Base-by-base conservation (phyloP, 495 filamentous ascomycete genomes). In the Xeromyces bisporus region DNA sequence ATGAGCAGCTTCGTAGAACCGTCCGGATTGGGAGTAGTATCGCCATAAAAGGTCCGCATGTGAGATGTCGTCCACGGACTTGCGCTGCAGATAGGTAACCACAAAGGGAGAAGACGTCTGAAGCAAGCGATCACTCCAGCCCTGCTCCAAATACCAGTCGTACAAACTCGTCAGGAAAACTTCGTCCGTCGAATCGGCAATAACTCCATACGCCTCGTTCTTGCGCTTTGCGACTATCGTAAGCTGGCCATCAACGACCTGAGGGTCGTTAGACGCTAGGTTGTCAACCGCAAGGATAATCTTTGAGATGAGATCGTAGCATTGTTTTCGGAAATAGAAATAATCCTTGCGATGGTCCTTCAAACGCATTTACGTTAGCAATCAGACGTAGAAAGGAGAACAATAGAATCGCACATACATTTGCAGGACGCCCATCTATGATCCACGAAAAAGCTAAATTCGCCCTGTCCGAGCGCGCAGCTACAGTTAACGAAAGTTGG, bases 151-250 rank as follows among this genome's bases (percentile, higher is more conserved):
- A 50, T 96, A 94, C 91, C 91, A 99, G 36, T 94, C 89, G 47
- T 94, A 99, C 31, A 99, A 64, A 40, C 83, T 77, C 16, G 80
- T 87, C 50, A 96, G 72, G 56, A 96, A 99, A 1, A 93, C 74
- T 40, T 93, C 82, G 40, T 99, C 89, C 6, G 68, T 63, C 0
- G 86, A 93, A 28, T 64, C 71, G 44, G 89, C 76, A 44, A 96
- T 77, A 0, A 91, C 75, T 28, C 67, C 67, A 53, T 93, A 91
- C 0, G 89, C 86, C 53, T 99, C 89, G 32, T 67, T 68, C 37
- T 78, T 70, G 37, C 87, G 77, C 21, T 75, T 85, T 5, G 76
- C 76, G 23, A 75, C 67, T 2, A 75, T 48, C 0, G 82, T 84
- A 10, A 67, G 64, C 37, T 80, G 73, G 18, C 87, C 87, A 42